Evolutionary conservation across 2,329 filamentous ascomycete genomes (phyloP).

Genomic region (Teratosphaeria pseudoeucalypti): DNA sequence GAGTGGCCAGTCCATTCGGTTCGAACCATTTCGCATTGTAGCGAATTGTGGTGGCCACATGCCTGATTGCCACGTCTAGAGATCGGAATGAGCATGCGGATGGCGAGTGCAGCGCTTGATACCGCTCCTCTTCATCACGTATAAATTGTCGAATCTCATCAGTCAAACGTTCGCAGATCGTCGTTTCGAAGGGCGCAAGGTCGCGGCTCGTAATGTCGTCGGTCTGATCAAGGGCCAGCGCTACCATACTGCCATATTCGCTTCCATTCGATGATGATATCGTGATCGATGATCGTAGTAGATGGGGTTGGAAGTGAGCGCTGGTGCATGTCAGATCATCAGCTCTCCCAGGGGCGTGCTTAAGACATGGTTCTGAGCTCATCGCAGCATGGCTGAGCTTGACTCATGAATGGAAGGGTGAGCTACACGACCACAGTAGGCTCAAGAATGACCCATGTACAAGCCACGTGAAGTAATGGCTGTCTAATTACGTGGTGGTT

Average conservation of each 20-base stretch:
- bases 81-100: constrained; percentile 1
- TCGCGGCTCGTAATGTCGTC: constrained; percentile 4
- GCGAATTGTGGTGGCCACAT: constrained; percentile 15
- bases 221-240: neutral
- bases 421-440: neutral
- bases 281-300: neutral
- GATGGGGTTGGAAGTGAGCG: neutral
- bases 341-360: neutral
- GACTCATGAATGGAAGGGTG: neutral
- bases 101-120: constrained; percentile 1
- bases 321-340: neutral
- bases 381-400: neutral
- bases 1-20: constrained; percentile 11
- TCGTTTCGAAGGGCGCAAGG: constrained; percentile 18
- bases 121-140: neutral
- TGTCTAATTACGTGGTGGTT: neutral
- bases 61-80: constrained; percentile 13
- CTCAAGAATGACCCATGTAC: neutral
- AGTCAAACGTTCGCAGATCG: constrained; percentile 15
- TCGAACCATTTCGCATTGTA: constrained; percentile 25
- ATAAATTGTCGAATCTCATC: constrained; percentile 7
- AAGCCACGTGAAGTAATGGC: neutral
- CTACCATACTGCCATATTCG: constrained; percentile 5
- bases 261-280: constrained; percentile 1
- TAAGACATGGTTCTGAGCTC: neutral